These are phyloP conservation scores for Juglanconis oblonga DNA, from an alignment of 2,329 filamentous ascomycete species.

Conservation along the genomic window DNA sequence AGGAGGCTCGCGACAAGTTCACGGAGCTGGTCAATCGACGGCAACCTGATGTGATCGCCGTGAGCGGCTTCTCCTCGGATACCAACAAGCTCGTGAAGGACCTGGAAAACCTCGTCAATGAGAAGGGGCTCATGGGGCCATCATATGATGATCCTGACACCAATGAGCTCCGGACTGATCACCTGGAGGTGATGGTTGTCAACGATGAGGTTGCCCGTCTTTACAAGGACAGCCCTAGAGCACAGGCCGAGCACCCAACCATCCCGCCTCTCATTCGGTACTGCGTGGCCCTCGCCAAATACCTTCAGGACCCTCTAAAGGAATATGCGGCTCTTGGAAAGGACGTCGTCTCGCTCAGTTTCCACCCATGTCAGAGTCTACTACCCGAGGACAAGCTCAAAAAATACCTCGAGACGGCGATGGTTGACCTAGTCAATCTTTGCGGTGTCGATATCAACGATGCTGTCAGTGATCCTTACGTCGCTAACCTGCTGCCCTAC, in stretches of 20 bases:
- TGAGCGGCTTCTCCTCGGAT: slow-evolving; percentile 86
- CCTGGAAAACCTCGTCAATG: slow-evolving; percentile 72
- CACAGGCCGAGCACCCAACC: slow-evolving; percentile 75
- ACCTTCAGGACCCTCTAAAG: slow-evolving; percentile 93
- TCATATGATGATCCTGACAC: slow-evolving; percentile 80
- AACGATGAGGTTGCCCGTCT: slow-evolving; percentile 97
- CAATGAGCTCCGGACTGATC: slow-evolving; percentile 71
- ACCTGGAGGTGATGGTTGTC: slow-evolving; percentile 83
- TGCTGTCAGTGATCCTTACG: slow-evolving; percentile 75
- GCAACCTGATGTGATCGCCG: slow-evolving; percentile 83
- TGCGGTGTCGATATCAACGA: slow-evolving; percentile 95
- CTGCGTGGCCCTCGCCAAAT: slow-evolving; percentile 83
- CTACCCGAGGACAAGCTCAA: slow-evolving; percentile 83
- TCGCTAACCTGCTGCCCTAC: slow-evolving; percentile 85
- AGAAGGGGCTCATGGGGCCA: slow-evolving; percentile 73
- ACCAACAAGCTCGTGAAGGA: slow-evolving; percentile 81
- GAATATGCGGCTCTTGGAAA: slow-evolving; percentile 92
- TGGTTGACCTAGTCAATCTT: slow-evolving; percentile 98
- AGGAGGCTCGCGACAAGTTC: slow-evolving; percentile 65
- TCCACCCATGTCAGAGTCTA: slow-evolving; percentile 86
- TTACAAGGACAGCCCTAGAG: slow-evolving; percentile 86
- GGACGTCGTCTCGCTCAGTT: slow-evolving; percentile 81
- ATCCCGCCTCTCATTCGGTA: slow-evolving; percentile 79
- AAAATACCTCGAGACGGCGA: slow-evolving; percentile 86
- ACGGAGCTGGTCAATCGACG: slow-evolving; percentile 75